Base-by-base conservation (phyloP, 108 stramenopile species). In the Epithemia pelagica region DNA sequence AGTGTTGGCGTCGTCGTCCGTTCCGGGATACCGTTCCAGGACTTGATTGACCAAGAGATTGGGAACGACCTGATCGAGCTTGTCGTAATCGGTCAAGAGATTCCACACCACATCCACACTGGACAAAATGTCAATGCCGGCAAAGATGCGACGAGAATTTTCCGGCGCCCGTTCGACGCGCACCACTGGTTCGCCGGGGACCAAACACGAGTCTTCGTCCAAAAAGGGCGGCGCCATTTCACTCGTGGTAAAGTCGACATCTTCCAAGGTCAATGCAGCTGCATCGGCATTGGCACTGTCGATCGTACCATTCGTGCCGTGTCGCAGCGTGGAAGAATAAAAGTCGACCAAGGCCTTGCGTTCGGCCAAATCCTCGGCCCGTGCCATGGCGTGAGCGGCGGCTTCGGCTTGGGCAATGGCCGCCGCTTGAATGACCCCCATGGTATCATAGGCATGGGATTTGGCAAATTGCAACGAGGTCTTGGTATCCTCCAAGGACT, bases 81-180 rank as follows among this genome's bases (percentile, higher is more conserved):
- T 72, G 22, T 64, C 72, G 66, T 95, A 95, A 28, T 95, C 82
- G 0, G 91, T 91, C 25, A 94, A 67, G 0, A 83, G 71, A 33
- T 86, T 78, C 94, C 94, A 95, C 7, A 95, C 87, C 37, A 73
- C 82, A 52, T 92, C 91, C 0, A 86, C 81, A 66, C 83, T 79
- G 0, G 81, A 88, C 62, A 84, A 71, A 54, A 95, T 91, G 70
- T 95, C 94, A 70, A 95, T 87, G 0, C 90, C 90, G 8, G 94
- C 89, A 76, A 86, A 95, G 51, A 95, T 95, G n/a, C 94, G 67
- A 15, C 94, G 55, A 0, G 89, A 86, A 72, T 95, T 95, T 58
- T 88, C 82, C 19, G 94, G 90, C 61, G 94, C 94, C 66, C 82
- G 88, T 67, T 95, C 91, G 20, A 95, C 85, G 0, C 91, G 73